These are phyloP conservation scores for Phoenix dactylifera DNA, from an alignment of 176 grass and related monocot genomes.

Conservation along the genomic window DNA sequence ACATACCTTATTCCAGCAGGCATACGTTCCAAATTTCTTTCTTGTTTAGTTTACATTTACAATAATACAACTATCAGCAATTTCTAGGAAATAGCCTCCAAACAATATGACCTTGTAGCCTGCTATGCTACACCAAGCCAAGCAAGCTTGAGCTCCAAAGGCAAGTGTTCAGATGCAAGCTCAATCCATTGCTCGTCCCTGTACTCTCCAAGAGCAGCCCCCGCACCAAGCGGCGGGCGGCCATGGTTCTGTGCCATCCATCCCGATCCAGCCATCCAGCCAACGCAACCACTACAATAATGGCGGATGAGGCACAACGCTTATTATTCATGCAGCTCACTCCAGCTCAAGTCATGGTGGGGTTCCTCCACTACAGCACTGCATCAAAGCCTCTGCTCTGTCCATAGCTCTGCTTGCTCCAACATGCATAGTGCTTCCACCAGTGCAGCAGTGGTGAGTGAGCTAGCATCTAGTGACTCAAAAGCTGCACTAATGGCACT, in stretches of 20 bases:
- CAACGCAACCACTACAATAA: no score
- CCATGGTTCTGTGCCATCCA: not conserved
- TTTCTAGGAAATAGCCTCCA: no score
- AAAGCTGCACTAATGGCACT: not conserved
- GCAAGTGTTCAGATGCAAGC: not conserved
- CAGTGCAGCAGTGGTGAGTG: no score
- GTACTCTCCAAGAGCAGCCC: not conserved
- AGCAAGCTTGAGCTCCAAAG: not conserved
- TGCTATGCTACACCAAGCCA: not conserved
- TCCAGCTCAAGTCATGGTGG: no score
- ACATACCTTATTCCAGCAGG: no score
- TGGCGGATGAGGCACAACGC: not conserved
- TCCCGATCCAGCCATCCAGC: no score
- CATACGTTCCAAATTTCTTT: no score
- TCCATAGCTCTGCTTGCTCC: not conserved
- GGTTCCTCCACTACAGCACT: not conserved
- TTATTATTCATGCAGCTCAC: no score
- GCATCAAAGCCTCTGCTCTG: not conserved
- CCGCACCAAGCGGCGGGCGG: not conserved
- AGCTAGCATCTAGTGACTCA: not conserved
- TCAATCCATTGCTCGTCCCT: not conserved
- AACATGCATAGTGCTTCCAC: not conserved
- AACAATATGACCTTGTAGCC: no score
- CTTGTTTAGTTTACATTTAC: no score
- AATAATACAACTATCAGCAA: no score